Evolutionary conservation across 1,284 basidiomycete genomes (phyloP), one percentile per base, ranked within the genome.

Genomic region (Sphagnurus paluster): DNA sequence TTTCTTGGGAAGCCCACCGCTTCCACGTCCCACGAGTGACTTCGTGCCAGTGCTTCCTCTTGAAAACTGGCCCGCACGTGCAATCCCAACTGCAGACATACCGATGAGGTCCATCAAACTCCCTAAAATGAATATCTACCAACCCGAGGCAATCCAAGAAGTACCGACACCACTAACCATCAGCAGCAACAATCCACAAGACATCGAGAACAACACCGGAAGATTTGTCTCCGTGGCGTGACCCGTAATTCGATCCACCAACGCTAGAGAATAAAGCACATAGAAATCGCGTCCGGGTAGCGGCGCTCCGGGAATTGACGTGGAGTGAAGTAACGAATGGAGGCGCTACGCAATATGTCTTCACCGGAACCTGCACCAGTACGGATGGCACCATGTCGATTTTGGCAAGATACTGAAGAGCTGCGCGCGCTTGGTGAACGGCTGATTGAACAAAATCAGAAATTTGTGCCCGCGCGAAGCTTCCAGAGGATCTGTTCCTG

Each of bases 321-420:
- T 16, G 37, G 45, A 9, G 14, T 21, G 6, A 39, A 39, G 28
- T n/a, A 39, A 30, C 41, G 35, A 39, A 35, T 8, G 44, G 34
- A 24, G 40, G 44, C 40, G 44, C 33, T 25, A 38, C 44, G 34
- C 11, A 47, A 52, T 36, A 39, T 38, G 42, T 48, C 37, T 11
- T 28, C 26, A 20, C 23, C 38, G 11, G 25, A 46, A 44, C 30
- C 17, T 44, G 44, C 25, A 11, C 41, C 23, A 20, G 16, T 28
- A 16, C 10, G 17, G 26, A 16, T 17, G 33, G 29, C 34, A 30
- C 21, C 29, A 44, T 28, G 28, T 32, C 32, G 26, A 44, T 30
- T 25, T 28, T 17, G 37, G 38, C 39, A 39, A 21, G 17, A 24
- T 21, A 28, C 17, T 38, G 14, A 14, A 6, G 26, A 26, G 11